Evolutionary conservation across 345 rosid species (phyloP).

Genomic region (Sonneratia caseolaris): DNA sequence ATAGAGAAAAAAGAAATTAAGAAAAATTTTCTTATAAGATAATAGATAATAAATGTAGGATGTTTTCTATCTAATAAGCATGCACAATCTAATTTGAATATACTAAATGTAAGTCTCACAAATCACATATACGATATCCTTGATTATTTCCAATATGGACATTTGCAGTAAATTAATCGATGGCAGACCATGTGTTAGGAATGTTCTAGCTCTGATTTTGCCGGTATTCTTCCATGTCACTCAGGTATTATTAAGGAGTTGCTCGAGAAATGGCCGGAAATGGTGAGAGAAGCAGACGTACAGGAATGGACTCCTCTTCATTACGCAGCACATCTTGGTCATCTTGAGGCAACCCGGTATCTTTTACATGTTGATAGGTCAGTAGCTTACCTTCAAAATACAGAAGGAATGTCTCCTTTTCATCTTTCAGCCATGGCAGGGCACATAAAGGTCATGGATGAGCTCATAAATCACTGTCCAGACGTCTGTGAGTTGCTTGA

Average conservation of each 20-base stretch:
- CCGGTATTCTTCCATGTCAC: not conserved
- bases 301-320: constrained; percentile 24
- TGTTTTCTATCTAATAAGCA: too few species aligned
- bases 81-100: too few species aligned
- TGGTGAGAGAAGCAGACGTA: constrained; percentile 11
- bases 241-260: constrained; percentile 13
- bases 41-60: too few species aligned
- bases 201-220: not conserved
- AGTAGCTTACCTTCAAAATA: constrained; percentile 9
- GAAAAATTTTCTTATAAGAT: too few species aligned
- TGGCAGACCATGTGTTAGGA: not conserved
- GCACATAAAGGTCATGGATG: constrained; percentile 6
- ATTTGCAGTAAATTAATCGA: not conserved
- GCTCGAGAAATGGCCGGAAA: constrained; percentile 10
- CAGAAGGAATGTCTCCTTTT: constrained; percentile 19
- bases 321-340: constrained; percentile 20
- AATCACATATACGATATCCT: too few species aligned
- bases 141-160: not conserved
- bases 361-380: constrained; percentile 8
- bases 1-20: too few species aligned
- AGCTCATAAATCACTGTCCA: constrained; percentile 8
- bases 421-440: constrained; percentile 22
- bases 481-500: constrained; percentile 14
- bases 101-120: too few species aligned
- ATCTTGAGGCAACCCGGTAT: constrained; percentile 5